A percentile compares a stretch with the other conserved stretches of the same genome.
These are phyloP conservation scores for Moesziomyces globuligerus DNA, from an alignment of 1,284 basidiomycete genomes.

Conservation along the genomic window DNA sequence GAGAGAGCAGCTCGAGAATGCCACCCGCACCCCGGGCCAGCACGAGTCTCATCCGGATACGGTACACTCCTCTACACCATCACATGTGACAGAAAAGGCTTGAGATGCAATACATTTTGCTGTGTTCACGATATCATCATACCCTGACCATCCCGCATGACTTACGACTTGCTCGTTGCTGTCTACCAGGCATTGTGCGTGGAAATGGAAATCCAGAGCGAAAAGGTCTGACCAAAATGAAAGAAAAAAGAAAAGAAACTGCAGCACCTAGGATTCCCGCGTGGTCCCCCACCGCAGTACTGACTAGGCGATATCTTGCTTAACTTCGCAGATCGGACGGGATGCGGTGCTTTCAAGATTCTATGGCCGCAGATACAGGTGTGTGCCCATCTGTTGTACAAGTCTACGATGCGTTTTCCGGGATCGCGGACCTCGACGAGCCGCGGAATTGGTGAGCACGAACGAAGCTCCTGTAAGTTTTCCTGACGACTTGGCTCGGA, in stretches of 20 bases:
- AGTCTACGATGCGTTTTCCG: too few relatives aligned
- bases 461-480: too few relatives aligned
- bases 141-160: not conserved
- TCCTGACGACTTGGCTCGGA: not conserved
- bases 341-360: constrained; percentile 82
- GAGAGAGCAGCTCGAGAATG: constrained; percentile 12
- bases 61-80: not conserved
- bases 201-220: too few relatives aligned
- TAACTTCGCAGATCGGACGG: constrained; percentile 83
- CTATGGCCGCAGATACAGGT: constrained; percentile 76
- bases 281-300: constrained; percentile 86
- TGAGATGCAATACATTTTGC: not conserved
- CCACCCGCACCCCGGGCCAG: too few relatives aligned
- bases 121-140: too few relatives aligned
- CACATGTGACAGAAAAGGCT: not conserved
- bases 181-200: too few relatives aligned
- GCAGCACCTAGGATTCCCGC: constrained; percentile 83
- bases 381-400: not conserved
- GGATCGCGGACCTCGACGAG: not conserved
- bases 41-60: constrained; percentile 3
- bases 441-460: not conserved
- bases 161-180: too few relatives aligned
- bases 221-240: too few relatives aligned
- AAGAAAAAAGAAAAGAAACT: constrained; percentile 71
- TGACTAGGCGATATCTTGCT: constrained; percentile 81